A percentile compares a stretch with the other conserved stretches of the same genome.
phyloP scores from a whole-genome alignment of 2,329 filamentous ascomycete species.

The Aureobasidium musti region DNA sequence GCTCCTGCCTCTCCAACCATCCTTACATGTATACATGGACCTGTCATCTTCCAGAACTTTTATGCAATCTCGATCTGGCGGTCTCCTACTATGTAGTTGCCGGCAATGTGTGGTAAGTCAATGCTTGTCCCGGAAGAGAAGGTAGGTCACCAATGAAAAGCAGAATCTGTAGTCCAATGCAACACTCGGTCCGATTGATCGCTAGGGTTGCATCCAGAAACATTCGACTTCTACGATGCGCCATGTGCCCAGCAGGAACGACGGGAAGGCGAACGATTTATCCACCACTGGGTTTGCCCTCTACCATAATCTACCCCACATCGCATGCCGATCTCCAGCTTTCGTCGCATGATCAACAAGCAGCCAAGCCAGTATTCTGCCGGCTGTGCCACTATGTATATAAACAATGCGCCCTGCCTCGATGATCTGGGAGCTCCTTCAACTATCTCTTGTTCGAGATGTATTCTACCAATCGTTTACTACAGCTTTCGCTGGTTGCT shows the following conservation, averaged over 20 bases:
- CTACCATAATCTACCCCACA: constrained; percentile 3
- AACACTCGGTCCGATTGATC: constrained; percentile 8
- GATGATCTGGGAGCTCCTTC: neutral
- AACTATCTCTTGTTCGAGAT: neutral
- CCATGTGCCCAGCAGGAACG: constrained; percentile 4
- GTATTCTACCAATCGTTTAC: neutral
- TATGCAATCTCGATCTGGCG: too few species aligned
- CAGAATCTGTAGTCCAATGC: neutral
- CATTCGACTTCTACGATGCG: neutral
- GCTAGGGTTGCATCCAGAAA: neutral
- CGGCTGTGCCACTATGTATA: neutral
- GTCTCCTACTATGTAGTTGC: too few species aligned
- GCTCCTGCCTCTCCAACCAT: neutral
- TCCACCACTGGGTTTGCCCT: constrained; percentile 1
- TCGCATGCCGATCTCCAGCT: constrained; percentile 20
- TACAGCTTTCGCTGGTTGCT: neutral
- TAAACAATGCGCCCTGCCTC: neutral
- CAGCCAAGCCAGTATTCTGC: constrained; percentile 13
- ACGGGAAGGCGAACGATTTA: neutral
- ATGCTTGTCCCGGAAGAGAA: neutral
- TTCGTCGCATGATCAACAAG: neutral
- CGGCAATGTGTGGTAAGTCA: neutral
- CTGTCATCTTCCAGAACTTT: too few species aligned
- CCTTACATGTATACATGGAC: neutral
- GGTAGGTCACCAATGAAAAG: neutral